phyloP scores from a whole-genome alignment of 495 filamentous ascomycete species.

The Monascus purpureus region DNA sequence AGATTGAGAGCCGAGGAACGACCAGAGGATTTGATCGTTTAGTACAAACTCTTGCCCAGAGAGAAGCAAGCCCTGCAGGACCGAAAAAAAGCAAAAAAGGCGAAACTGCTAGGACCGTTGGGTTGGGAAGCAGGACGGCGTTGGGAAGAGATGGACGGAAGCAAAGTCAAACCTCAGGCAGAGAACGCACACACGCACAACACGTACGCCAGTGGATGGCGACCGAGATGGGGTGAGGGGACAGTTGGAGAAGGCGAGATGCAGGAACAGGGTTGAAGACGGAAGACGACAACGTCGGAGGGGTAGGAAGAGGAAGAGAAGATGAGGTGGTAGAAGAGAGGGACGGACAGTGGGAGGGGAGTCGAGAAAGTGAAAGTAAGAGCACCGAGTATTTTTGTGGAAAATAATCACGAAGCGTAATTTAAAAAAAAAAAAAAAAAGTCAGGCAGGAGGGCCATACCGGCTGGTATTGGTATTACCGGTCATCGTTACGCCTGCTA shows the following conservation, averaged over 20 bases:
- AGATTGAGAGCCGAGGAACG: too few species aligned
- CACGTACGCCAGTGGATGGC: background rate
- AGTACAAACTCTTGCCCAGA: background rate
- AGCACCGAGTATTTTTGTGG: too few species aligned
- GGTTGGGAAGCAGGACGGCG: background rate
- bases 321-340: background rate
- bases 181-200: background rate
- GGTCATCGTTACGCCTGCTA: too few species aligned
- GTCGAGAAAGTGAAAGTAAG: constrained; percentile 11
- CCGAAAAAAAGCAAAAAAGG: background rate
- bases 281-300: background rate
- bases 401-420: too few species aligned
- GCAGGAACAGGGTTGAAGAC: background rate
- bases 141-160: background rate
- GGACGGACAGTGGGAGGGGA: background rate
- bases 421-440: too few species aligned
- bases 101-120: background rate
- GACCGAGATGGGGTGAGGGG: background rate
- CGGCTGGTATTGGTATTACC: too few species aligned
- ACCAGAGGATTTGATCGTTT: too few species aligned
- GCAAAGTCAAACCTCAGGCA: background rate
- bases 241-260: background rate
- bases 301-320: background rate
- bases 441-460: too few species aligned
- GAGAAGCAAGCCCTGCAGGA: background rate